A percentile compares a stretch with the other conserved stretches of the same genome.
phyloP scores from a whole-genome alignment of 108 stramenopile species.

The Nitzschia inconspicua region DNA sequence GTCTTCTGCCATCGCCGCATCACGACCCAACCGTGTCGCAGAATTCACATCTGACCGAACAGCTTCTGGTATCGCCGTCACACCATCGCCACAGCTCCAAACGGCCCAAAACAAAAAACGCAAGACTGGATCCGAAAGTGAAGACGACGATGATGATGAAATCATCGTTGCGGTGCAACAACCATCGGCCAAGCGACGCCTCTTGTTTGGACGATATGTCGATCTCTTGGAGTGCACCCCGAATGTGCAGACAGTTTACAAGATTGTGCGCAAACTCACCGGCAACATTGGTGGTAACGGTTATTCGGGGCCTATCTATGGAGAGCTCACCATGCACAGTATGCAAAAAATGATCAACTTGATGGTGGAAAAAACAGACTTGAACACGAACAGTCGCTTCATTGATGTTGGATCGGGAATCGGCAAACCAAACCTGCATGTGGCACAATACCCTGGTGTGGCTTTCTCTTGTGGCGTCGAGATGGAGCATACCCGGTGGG shows the following conservation, averaged over 20 bases:
- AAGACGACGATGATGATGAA: background rate
- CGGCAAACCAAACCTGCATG: conserved; percentile 97
- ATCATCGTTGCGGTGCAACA: background rate
- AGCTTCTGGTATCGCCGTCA: too few species aligned
- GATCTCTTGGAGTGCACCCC: conserved; percentile 27
- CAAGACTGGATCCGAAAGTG: background rate
- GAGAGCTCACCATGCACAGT: conserved; percentile 86
- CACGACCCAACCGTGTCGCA: too few species aligned
- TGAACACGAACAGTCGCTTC: conserved; percentile 77
- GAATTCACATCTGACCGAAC: too few species aligned
- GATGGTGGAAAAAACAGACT: conserved; percentile 76
- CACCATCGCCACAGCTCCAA: background rate
- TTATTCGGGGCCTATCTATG: conserved; percentile 88
- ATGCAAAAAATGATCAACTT: conserved; percentile 89
- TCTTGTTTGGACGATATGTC: conserved; percentile 40
- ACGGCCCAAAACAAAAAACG: background rate
- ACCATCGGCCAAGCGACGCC: conserved; percentile 33
- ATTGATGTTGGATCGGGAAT: conserved; percentile 97
- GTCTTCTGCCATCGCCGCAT: too few species aligned
- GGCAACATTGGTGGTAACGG: conserved; percentile 91
- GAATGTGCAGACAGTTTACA: conserved; percentile 55
- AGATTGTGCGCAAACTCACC: conserved; percentile 68
- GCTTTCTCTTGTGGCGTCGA: conserved; percentile 91
- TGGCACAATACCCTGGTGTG: conserved; percentile 85
- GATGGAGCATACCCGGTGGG: conserved; percentile 79